These are phyloP conservation scores for Diophrys appendiculata DNA, from an alignment of 73 alveolate species.

Conservation along the genomic window DNA sequence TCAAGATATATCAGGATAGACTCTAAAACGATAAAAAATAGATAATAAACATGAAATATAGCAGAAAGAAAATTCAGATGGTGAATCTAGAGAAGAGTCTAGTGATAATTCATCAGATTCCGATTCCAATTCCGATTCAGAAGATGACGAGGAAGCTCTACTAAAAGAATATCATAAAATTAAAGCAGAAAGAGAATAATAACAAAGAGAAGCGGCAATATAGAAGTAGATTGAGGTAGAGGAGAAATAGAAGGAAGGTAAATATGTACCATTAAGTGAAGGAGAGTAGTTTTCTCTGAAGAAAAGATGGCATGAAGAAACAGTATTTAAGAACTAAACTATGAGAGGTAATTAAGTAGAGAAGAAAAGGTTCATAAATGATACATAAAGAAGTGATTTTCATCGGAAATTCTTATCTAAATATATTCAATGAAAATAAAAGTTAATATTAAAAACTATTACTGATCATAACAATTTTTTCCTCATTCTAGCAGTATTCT, in stretches of 20 bases:
- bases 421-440: conserved; percentile 79
- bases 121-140: conserved; percentile 66
- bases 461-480: neutral
- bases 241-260: conserved; percentile 58
- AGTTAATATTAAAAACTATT: too few relatives aligned
- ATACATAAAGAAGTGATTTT: conserved; percentile 96
- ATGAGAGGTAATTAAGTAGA: conserved; percentile 77
- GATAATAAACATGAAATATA: too few relatives aligned
- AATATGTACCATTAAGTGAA: too few relatives aligned
- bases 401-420: conserved; percentile 88
- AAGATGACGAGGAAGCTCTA: conserved; percentile 75
- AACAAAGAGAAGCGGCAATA: conserved; percentile 68
- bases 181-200: conserved; percentile 87
- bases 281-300: conserved; percentile 88
- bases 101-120: too few relatives aligned
- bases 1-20: too few relatives aligned
- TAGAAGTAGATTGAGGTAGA: conserved; percentile 34
- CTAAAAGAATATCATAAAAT: conserved; percentile 92
- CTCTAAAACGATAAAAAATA: too few relatives aligned
- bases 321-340: conserved; percentile 93
- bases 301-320: conserved; percentile 97
- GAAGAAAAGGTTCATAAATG: conserved; percentile 95
- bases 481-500: neutral
- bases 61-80: too few relatives aligned
- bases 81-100: too few relatives aligned